Percentiles rank a stretch among this genome's conserved stretches.
Conservation (phyloP, 106 monocot species). For the Dendrobium catenatum region DNA sequence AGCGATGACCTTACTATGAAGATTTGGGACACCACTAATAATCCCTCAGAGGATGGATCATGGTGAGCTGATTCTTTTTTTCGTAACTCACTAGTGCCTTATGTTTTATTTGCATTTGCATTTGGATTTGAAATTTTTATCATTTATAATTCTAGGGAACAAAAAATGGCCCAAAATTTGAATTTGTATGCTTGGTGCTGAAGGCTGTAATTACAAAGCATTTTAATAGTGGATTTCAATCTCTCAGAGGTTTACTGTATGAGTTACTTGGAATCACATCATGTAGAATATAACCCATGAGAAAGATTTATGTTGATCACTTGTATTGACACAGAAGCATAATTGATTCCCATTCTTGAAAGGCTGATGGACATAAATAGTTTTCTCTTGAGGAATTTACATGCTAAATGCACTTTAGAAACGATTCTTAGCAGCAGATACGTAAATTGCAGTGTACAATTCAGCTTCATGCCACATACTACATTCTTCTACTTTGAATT, state of each 20-base stretch:
- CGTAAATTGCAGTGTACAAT: no score
- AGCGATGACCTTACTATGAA: conserved; percentile 94
- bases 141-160: background rate
- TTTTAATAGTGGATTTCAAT: background rate
- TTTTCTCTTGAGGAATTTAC: background rate
- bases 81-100: background rate
- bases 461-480: no score
- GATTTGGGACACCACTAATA: conserved; percentile 63
- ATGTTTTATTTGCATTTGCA: background rate
- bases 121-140: background rate
- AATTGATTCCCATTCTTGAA: background rate
- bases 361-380: no score
- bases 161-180: background rate
- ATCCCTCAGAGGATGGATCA: conserved; percentile 33
- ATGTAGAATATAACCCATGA: background rate
- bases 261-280: background rate
- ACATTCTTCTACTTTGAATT: no score
- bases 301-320: background rate
- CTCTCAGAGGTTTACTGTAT: background rate
- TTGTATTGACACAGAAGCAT: background rate
- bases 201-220: background rate
- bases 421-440: background rate
- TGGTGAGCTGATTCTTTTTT: conserved; percentile 36
- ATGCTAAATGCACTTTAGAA: background rate
- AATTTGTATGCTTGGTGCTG: background rate